Base-by-base conservation (phyloP, 371 early-diverging fungal genomes). In the Smittium culicis region DNA sequence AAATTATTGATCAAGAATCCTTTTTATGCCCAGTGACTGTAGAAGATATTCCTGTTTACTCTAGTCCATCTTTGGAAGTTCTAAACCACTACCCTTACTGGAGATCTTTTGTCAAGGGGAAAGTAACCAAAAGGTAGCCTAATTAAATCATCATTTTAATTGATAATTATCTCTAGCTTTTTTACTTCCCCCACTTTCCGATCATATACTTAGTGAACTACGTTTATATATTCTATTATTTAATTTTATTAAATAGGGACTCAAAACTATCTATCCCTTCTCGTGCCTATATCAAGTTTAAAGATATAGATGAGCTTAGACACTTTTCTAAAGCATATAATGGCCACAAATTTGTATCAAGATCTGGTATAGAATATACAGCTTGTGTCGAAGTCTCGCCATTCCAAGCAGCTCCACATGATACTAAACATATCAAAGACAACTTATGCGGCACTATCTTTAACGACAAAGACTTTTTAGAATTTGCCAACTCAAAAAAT, bases 261-360 rank as follows among this genome's bases (percentile, higher is more conserved):
- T 68, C 77, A 16, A 77, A 77, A 61, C 65, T 72, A 0, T 34
- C 63, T 31, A 64, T 67, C 24, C 72, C 73, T 24, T 69, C 77
- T 1, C 64, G 78, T 17, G 77, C 77, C 32, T 77, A 77, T 61
- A 77, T 77, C 17, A 54, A 72, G 35, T 77, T 77, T 71, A 71
- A 70, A 1, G 65, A 66, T n/a, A 30, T 68, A 1, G 68, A 32
- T 0, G 77, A 77, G n/a, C 71, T 75, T 17, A 71, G 64, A 32
- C 67, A 77, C 54, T 77, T 77, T 34, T 67, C 68, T 65, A 66
- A 31, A 14, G 33, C 29, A 45, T 77, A 69, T 64, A 70, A 77
- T 30, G 74, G 77, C 30, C 77, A 77, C 24, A 68, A 32, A 17
- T 77, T 77, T 32, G 45, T 66, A 28, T 66, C 69, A 68, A 77